Conservation (phyloP, 352 stramenopile genomes). For the Globisporangium abappressorium region DNA sequence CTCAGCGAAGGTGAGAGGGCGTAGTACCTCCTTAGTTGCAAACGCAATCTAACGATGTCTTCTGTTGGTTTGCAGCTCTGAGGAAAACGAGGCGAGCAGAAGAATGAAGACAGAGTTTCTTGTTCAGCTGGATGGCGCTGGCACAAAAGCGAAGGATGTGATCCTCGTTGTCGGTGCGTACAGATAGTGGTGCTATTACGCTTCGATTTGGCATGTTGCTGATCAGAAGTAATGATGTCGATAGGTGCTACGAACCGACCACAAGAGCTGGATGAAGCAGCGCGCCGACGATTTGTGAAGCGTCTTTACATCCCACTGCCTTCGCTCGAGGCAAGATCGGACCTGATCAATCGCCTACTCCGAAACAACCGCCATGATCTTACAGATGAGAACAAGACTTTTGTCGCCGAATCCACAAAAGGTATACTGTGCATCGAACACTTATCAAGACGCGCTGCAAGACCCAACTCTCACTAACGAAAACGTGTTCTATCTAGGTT, state of each 20-base stretch:
- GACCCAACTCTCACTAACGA: not conserved
- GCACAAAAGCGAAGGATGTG: conserved; percentile 89
- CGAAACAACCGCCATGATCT: conserved; percentile 92
- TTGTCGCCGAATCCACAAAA: conserved; percentile 86
- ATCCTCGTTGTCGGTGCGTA: conserved; percentile 84
- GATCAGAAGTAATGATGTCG: not conserved
- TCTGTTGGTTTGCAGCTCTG: conserved; percentile 43
- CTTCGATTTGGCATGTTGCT: not conserved
- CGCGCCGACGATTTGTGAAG: conserved; percentile 96
- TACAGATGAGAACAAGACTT: conserved; percentile 80
- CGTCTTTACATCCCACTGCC: conserved; percentile 97
- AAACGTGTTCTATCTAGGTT: conserved; percentile 58
- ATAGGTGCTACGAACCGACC: conserved; percentile 95
- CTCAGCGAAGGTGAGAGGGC: conserved; percentile 80
- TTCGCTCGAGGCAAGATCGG: conserved; percentile 77
- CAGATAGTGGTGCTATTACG: not conserved
- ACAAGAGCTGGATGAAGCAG: conserved; percentile 97
- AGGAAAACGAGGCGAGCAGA: conserved; percentile 97
- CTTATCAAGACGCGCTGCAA: conserved; percentile 2
- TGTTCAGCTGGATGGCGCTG: conserved; percentile 95
- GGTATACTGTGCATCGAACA: conserved; percentile 26
- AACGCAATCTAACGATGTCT: not conserved
- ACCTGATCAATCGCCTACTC: conserved; percentile 91
- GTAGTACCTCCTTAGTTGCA: not conserved
- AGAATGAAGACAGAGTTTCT: conserved; percentile 99